Base-by-base conservation (phyloP, 2,329 filamentous ascomycete genomes). In the Didymella glomerata region DNA sequence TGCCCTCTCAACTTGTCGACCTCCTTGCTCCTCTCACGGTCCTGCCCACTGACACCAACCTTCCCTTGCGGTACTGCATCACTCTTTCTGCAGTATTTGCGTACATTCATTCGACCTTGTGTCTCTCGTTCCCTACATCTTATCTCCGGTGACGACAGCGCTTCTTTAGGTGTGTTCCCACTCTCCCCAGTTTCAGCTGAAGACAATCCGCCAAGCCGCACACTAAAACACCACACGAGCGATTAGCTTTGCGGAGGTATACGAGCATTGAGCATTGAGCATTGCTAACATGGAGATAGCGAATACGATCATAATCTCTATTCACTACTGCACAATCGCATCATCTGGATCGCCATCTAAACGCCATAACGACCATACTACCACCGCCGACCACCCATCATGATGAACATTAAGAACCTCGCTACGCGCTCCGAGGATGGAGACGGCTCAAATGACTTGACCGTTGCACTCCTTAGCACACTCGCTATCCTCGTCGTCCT, bases 401-500 rank as follows among this genome's bases (percentile, higher is more conserved):
- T 73, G 69, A 81, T 81, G 76, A 78, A 78, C 60, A 67, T 84
- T 63, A 77, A 74, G 54, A 72, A 89, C 65, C 80, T 84, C 68
- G 77, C 79, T 72, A 85, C 87, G 65, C 76, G 76, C 67, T 79
- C 82, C 72, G 71, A 78, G 63, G 69, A 72, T 55, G 67, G 78
- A 68, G 79, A 79, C 58, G 79, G 81, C 68, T 81, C 90, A 67
- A 86, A 82, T 61, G 79, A 80, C 36, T 84, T 85, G 45, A 88
- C 90, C 80, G 83, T 93, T 76, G 88, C 92, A 73, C 86, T 96
- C 42, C 82, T 97, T 75, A 90, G 96, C 69, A 85, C 87, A 58
- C 85, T 98, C 54, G 83, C 98, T 68, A 88, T 89, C 63, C 83
- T 99, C 45, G 81, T 94, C 68, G 86, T 96, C 68, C 78, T 94